phyloP scores from a whole-genome alignment of 164 flowering plant species.

The Houttuynia cordata region DNA sequence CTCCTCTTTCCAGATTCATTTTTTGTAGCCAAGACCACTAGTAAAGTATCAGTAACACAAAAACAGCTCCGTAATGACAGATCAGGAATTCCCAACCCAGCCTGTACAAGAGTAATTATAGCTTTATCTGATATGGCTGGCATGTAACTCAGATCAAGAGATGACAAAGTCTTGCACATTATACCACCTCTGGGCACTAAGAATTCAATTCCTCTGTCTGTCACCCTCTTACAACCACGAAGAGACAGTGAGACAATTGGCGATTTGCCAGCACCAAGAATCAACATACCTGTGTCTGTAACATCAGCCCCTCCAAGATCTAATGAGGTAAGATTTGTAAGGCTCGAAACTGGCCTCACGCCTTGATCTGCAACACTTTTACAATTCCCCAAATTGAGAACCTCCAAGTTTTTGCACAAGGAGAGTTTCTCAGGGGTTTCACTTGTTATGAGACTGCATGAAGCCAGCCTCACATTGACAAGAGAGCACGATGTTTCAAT shows the following conservation, averaged over 20 bases:
- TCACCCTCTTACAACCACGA: conserved; percentile 33
- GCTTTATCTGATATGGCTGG: conserved; percentile 30
- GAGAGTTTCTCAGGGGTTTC: conserved; percentile 25
- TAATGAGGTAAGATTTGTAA: conserved; percentile 17
- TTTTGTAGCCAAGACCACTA: conserved; percentile 18
- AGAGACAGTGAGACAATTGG: conserved; percentile 24
- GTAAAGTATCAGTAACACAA: conserved; percentile 24
- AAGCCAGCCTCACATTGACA: conserved; percentile 22
- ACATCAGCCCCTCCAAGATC: conserved; percentile 30
- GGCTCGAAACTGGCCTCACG: conserved; percentile 17
- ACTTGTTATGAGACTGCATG: conserved; percentile 31
- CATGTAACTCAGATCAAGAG: conserved; percentile 32
- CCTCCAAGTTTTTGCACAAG: conserved; percentile 18
- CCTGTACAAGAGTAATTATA: conserved; percentile 11
- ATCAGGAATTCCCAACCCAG: conserved; percentile 18
- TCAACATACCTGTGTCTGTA: conserved; percentile 27
- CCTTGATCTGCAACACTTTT: conserved; percentile 28
- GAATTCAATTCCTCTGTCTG: conserved; percentile 27
- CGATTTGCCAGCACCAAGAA: conserved; percentile 17
- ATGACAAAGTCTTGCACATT: conserved; percentile 17
- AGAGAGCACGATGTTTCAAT: conserved; percentile 16
- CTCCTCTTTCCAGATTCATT: conserved; percentile 6
- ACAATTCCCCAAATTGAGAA: conserved; percentile 30
- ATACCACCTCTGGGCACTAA: conserved; percentile 18
- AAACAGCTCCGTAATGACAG: conserved; percentile 26